These are phyloP conservation scores for Aspergillus amoenus DNA, from an alignment of 2,329 filamentous ascomycete species.

Conservation along the genomic window DNA sequence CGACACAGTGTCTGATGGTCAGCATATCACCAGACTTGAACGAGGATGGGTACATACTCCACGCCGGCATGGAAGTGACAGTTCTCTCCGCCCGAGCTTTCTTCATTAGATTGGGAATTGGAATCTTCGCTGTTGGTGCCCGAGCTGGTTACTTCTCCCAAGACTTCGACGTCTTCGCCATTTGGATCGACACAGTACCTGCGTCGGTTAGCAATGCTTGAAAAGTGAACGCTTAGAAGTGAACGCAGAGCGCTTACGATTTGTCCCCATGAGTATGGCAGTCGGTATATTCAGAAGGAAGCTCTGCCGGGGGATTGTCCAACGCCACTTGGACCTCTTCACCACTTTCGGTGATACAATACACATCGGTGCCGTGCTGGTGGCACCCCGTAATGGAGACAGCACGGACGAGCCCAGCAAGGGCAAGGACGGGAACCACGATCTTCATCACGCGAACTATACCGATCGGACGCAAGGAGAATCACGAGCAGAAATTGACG, in stretches of 20 bases:
- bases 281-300: conserved; percentile 62
- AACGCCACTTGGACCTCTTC: conserved; percentile 38
- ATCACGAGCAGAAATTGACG: not conserved
- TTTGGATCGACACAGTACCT: conserved; percentile 63
- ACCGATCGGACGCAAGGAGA: not conserved
- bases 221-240: not conserved
- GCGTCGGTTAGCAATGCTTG: conserved; percentile 1
- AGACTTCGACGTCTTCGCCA: conserved; percentile 61
- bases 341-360: conserved; percentile 35
- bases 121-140: conserved; percentile 18
- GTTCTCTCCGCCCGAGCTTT: conserved; percentile 31
- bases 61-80: conserved; percentile 77
- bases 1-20: conserved; percentile 22
- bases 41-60: conserved; percentile 54
- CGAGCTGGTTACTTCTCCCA: conserved; percentile 35
- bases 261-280: conserved; percentile 63
- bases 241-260: conserved; percentile 42
- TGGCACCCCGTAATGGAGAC: conserved; percentile 56
- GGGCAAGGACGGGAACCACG: conserved; percentile 5
- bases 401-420: conserved; percentile 17
- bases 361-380: conserved; percentile 41
- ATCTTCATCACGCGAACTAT: conserved; percentile 4
- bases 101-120: not conserved
- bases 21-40: not conserved
- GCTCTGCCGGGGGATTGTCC: conserved; percentile 55